phyloP scores from a whole-genome alignment of 768 basidiomycete species.

The Chalciporus chontae region DNA sequence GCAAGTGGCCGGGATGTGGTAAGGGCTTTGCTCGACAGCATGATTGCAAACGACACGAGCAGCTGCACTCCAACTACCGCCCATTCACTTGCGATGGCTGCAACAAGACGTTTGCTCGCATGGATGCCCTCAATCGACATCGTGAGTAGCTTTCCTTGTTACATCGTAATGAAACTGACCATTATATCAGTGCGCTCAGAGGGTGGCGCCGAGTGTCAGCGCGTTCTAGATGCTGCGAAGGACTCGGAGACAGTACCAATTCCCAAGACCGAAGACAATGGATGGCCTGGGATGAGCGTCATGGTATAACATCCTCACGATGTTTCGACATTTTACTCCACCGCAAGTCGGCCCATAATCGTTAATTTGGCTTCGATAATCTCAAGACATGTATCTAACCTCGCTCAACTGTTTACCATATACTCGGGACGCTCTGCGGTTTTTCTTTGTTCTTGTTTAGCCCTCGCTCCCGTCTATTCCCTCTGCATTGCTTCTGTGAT shows the following conservation, averaged over 20 bases:
- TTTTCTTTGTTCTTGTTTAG: slow-evolving; percentile 17
- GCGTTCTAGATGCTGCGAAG: slow-evolving; percentile 35
- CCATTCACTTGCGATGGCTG: slow-evolving; percentile 95
- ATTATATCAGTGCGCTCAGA: slow-evolving; percentile 63
- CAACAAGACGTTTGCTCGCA: slow-evolving; percentile 86
- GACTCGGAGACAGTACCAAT: slow-evolving; percentile 21
- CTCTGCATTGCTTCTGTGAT: background rate
- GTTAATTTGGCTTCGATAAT: slow-evolving; percentile 26
- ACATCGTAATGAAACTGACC: background rate
- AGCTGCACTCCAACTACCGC: slow-evolving; percentile 87
- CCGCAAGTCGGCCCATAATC: slow-evolving; percentile 17
- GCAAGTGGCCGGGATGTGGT: slow-evolving; percentile 91
- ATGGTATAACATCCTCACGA: slow-evolving; percentile 24
- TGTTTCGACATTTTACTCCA: background rate
- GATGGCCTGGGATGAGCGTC: slow-evolving; percentile 31
- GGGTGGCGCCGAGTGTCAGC: slow-evolving; percentile 73
- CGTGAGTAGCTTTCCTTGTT: slow-evolving; percentile 47
- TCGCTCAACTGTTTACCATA: slow-evolving; percentile 22
- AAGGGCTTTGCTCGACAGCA: slow-evolving; percentile 95
- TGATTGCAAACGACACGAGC: slow-evolving; percentile 95
- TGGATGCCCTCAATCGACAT: slow-evolving; percentile 94
- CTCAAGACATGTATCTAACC: slow-evolving; percentile 15
- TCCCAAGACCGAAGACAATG: slow-evolving; percentile 32
- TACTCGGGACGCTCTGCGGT: slow-evolving; percentile 28
- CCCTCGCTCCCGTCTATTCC: slow-evolving; percentile 5